Conservation (phyloP, 2,329 filamentous ascomycete genomes). For the Talaromyces sp. region DNA sequence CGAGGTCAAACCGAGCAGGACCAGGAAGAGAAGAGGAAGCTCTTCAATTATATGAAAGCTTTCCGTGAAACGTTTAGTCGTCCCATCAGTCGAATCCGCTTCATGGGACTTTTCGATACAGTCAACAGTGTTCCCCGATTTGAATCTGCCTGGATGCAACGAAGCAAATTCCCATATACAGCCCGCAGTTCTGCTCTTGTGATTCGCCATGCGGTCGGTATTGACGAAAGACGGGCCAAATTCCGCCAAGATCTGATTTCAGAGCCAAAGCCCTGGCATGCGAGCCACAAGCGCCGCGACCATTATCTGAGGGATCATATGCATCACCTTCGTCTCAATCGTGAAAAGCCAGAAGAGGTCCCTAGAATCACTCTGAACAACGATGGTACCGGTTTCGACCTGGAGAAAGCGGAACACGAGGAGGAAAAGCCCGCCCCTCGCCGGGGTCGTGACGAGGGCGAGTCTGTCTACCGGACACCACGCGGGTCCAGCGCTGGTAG, state of each 20-base stretch:
- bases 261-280: constrained; percentile 37
- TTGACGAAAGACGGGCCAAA: constrained; percentile 59
- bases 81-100: constrained; percentile 70
- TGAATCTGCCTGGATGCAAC: constrained; percentile 69
- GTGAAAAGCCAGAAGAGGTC: constrained; percentile 22
- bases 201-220: constrained; percentile 58
- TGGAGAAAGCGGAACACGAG: constrained; percentile 11
- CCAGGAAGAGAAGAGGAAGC: constrained; percentile 42
- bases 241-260: constrained; percentile 59
- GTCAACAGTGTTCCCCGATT: constrained; percentile 79
- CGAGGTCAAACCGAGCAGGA: constrained; percentile 31
- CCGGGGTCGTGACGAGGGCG: constrained; percentile 18
- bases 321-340: constrained; percentile 16
- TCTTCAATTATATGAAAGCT: constrained; percentile 72
- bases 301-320: constrained; percentile 23
- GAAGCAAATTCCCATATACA: constrained; percentile 68
- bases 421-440: constrained; percentile 3
- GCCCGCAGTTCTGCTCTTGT: constrained; percentile 55
- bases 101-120: constrained; percentile 77
- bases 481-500: constrained; percentile 27
- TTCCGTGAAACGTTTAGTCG: constrained; percentile 80
- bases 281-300: constrained; percentile 26
- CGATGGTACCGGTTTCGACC: constrained; percentile 10
- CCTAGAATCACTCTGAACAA: constrained; percentile 37
- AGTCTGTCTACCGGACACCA: constrained; percentile 33